A percentile compares a stretch with the other conserved stretches of the same genome.
phyloP scores from a whole-genome alignment of 352 stramenopile species.

The Globisporangium rhizosaccharum region DNA sequence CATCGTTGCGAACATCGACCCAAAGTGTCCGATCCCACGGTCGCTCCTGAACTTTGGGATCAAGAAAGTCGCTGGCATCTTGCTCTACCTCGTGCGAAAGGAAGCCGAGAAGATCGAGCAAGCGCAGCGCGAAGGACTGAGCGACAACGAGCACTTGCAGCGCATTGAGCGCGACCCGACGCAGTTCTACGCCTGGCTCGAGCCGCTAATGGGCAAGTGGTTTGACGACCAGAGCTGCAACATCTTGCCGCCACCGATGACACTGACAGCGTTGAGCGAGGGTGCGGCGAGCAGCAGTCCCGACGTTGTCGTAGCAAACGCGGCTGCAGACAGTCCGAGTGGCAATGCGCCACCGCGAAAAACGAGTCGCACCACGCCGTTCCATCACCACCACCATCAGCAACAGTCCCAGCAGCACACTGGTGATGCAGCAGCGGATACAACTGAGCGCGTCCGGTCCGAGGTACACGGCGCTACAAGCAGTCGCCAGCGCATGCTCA shows the following conservation, averaged over 20 bases:
- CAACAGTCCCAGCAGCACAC: background rate
- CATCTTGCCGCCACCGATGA: conserved; percentile 26
- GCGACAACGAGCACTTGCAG: conserved; percentile 45
- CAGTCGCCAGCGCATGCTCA: conserved; percentile 17
- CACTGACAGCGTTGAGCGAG: conserved; percentile 6
- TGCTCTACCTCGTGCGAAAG: conserved; percentile 71
- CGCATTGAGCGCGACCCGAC: conserved; percentile 64
- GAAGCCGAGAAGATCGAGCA: conserved; percentile 80
- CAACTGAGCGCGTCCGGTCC: conserved; percentile 1
- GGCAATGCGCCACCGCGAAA: background rate
- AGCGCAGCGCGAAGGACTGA: conserved; percentile 30
- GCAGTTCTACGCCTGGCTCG: conserved; percentile 73
- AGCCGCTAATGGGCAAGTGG: conserved; percentile 58
- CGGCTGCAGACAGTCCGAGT: background rate
- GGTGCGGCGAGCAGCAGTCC: background rate
- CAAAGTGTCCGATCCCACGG: conserved; percentile 68
- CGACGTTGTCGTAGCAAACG: background rate
- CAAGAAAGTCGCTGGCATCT: conserved; percentile 76
- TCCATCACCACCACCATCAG: conserved; percentile 16
- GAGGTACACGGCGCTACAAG: background rate
- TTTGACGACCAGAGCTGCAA: conserved; percentile 43
- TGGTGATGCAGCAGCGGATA: background rate
- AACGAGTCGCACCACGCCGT: conserved; percentile 24
- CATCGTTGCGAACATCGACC: conserved; percentile 77
- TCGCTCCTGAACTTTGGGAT: conserved; percentile 75